Evolutionary conservation across 2,329 filamentous ascomycete genomes (phyloP), one percentile per base, ranked within the genome.

Genomic region (Verticillium isaacii): DNA sequence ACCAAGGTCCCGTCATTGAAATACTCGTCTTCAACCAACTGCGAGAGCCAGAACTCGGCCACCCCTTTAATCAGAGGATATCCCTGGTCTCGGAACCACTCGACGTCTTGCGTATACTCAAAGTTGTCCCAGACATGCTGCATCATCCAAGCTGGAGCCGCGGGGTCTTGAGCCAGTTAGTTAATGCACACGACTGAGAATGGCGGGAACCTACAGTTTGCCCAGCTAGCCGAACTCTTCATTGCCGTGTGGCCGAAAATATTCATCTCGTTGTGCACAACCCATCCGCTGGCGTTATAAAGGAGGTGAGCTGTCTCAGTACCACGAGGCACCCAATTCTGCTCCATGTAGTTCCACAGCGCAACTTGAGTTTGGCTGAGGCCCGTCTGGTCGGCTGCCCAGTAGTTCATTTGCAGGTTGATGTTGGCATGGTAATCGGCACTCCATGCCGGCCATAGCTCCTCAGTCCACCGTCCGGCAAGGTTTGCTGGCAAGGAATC

Each of bases 391-490:
- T 85, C 82, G 2, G 79, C 78, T 1, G 73, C 74, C 84, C 85
- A 87, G 66, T 86, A 79, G 62, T 86, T 87, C 85, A 86, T 87
- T 65, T 87, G 82, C 0, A 86, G 61, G 61, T 87, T 87, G 66
- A 87, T 86, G 63, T 87, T 83, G 45, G 79, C 75, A 59, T 85
- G 83, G 61, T 85, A 87, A 65, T 87, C 83, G 2, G 75, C 79
- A 14, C 78, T 77, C 85, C 85, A 66, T 32, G 68, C 64, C 23
- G 72, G 65, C 60, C 63, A 70, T 39, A 81, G 68, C 0, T 74
- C 69, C 55, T 82, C 77, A 5, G 78, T 79, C 85, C 85, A 87
- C 19, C 77, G 75, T 0, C 85, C 84, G 67, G 85, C 82, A 0
- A 88, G 74, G 61, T 86, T 87, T 0, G 84, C 75, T 0, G 85